Evolutionary conservation across 2,329 filamentous ascomycete genomes (phyloP), one percentile per base, ranked within the genome.

Genomic region (Fusarium cicatricum): DNA sequence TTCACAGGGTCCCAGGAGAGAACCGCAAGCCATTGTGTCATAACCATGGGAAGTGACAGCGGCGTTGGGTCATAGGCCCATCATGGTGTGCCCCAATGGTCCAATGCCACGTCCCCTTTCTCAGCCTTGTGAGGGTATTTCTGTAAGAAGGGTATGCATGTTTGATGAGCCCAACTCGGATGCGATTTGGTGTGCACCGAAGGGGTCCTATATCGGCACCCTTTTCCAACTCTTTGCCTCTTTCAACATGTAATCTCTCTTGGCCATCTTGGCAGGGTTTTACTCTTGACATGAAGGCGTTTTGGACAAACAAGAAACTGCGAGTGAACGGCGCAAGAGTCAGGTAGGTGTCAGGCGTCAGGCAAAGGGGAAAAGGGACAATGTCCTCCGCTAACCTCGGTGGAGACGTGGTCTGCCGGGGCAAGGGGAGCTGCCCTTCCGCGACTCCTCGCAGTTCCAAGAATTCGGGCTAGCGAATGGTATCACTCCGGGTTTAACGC

Each of bases 31-130:
- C 59, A 64, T 64, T 62, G 64, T 66, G 52, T 52, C 59, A 67
- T 67, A 60, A 36, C 51, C 47, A 46, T 52, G 41, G 49, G 39
- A 60, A 44, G 64, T 68, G 65, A 67, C 65, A 66, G 65, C 66
- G 62, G 65, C 60, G 65, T 56, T 52, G 48, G 64, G 58, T 55
- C 50, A 50, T 55, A 45, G 55, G 49, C 52, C 33, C 52, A 59
- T 55, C 42, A 58, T 62, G 32, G 46, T 43, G 42, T 54, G 34
- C 53, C 64, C 62, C 55, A 66, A 62, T 67, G 51, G 52, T 52
- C 44, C 58, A 55, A 54, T 60, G 57, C 60, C 60, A 66, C 60
- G 63, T 64, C 58, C 60, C 52, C 41, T 52, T 51, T 34, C 29
- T 64, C 65, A 62, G 65, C 62, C 54, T 62, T 61, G 52, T 62